These are phyloP conservation scores for Aspergillus pseudotamarii DNA, from an alignment of 2,329 filamentous ascomycete species.

Conservation along the genomic window DNA sequence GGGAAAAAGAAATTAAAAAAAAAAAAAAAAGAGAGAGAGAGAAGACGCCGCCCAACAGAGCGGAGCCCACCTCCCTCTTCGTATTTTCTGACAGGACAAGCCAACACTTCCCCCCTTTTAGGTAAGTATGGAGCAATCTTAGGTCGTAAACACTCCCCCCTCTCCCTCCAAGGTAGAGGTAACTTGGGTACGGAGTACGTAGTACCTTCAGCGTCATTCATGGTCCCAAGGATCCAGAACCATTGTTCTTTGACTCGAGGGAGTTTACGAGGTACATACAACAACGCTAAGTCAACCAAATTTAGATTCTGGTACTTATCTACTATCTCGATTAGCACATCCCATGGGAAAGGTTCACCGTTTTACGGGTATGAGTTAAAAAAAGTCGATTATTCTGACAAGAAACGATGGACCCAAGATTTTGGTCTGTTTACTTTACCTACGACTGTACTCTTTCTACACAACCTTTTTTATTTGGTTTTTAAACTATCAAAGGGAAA, in stretches of 20 bases:
- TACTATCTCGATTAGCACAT: conserved; percentile 5
- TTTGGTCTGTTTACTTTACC: neutral
- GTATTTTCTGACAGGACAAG: conserved; percentile 12
- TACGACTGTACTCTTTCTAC: neutral
- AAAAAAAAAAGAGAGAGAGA: neutral
- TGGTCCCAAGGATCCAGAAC: conserved; percentile 6
- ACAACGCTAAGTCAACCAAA: neutral
- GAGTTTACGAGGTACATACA: neutral
- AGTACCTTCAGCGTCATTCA: conserved; percentile 3
- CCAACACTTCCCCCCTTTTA: neutral
- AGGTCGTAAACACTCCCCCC: neutral
- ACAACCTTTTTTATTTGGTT: too few species aligned
- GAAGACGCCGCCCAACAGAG: conserved; percentile 19
- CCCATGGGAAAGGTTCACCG: conserved; percentile 13
- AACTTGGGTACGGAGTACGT: neutral
- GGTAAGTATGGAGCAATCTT: neutral
- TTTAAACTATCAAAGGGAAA: neutral
- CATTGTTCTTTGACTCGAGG: neutral
- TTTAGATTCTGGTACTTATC: neutral
- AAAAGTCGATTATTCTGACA: conserved; percentile 1
- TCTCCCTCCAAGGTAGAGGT: neutral
- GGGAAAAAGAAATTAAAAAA: conserved; percentile 2
- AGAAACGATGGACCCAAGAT: conserved; percentile 12
- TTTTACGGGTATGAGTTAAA: conserved; percentile 14
- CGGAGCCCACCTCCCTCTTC: neutral